These are phyloP conservation scores for Blastobotrys muscicola DNA, from an alignment of 805 yeast genomes.

Conservation along the genomic window DNA sequence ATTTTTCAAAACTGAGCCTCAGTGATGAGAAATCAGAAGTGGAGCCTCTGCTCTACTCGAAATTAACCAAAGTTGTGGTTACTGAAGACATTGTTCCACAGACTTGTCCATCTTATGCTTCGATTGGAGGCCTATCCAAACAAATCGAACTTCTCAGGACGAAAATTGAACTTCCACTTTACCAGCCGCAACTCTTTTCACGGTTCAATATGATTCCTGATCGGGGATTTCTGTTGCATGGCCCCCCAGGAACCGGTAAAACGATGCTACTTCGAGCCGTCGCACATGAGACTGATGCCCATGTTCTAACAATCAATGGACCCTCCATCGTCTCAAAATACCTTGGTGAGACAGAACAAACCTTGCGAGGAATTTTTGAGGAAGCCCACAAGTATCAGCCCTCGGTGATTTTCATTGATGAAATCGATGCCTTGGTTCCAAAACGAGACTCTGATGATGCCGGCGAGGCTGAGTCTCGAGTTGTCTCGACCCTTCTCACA, in stretches of 20 bases:
- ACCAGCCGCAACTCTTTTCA: conserved; percentile 63
- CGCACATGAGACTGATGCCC: conserved; percentile 69
- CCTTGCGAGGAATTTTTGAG: conserved; percentile 67
- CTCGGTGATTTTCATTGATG: conserved; percentile 80
- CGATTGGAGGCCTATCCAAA: conserved; percentile 68
- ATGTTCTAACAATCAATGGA: conserved; percentile 76
- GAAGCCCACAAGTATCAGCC: conserved; percentile 88
- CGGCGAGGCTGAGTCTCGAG: conserved; percentile 84
- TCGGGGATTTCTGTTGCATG: conserved; percentile 85
- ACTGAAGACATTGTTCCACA: not conserved
- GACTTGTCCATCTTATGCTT: conserved; percentile 30
- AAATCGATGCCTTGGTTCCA: conserved; percentile 88
- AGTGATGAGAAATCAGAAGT: conserved; percentile 15
- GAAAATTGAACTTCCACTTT: conserved; percentile 71
- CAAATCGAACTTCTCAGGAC: conserved; percentile 55
- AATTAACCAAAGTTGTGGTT: not conserved
- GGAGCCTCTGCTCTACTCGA: not conserved
- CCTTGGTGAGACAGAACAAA: conserved; percentile 86
- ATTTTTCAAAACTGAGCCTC: conserved; percentile 31
- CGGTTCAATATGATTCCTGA: conserved; percentile 90
- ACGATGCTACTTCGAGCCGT: conserved; percentile 79
- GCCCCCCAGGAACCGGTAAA: conserved; percentile 97
- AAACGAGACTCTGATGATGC: conserved; percentile 73
- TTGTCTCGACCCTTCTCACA: conserved; percentile 80
- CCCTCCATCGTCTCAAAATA: conserved; percentile 90